phyloP scores from a whole-genome alignment of 139 green algal genomes.

The Pleodorina starrii region DNA sequence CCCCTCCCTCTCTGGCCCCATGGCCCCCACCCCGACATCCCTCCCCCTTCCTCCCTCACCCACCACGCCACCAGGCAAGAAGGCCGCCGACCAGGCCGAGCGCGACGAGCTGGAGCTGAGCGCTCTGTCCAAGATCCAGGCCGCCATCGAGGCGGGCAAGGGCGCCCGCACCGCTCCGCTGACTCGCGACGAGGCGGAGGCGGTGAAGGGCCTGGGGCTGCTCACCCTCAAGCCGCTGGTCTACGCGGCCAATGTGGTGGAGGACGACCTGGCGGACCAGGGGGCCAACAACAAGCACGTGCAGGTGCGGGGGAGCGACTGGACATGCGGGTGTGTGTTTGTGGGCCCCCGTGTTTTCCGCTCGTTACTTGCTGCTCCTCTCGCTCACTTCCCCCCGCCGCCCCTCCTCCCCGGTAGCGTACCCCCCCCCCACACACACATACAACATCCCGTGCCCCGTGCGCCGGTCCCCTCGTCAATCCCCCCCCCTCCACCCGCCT shows the following conservation, averaged over 20 bases:
- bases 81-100: constrained; percentile 80
- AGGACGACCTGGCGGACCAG: constrained; percentile 89
- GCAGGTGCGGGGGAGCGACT: no score
- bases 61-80: constrained; percentile 66
- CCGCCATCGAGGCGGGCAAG: constrained; percentile 66
- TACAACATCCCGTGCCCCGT: no score
- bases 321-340: no score
- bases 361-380: no score
- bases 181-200: constrained; percentile 79
- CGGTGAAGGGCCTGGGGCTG: constrained; percentile 82
- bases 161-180: constrained; percentile 84
- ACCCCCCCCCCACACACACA: no score
- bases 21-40: neutral
- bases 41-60: neutral
- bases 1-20: neutral
- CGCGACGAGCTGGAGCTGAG: constrained; percentile 79
- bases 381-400: no score
- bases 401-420: no score
- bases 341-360: no score
- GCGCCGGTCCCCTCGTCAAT: neutral
- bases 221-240: constrained; percentile 91
- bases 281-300: constrained; percentile 90
- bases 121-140: constrained; percentile 76
- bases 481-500: neutral
- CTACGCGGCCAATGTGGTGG: constrained; percentile 94